Conservation (phyloP, 441 rosid genomes). For the Populus trichocarpa region DNA sequence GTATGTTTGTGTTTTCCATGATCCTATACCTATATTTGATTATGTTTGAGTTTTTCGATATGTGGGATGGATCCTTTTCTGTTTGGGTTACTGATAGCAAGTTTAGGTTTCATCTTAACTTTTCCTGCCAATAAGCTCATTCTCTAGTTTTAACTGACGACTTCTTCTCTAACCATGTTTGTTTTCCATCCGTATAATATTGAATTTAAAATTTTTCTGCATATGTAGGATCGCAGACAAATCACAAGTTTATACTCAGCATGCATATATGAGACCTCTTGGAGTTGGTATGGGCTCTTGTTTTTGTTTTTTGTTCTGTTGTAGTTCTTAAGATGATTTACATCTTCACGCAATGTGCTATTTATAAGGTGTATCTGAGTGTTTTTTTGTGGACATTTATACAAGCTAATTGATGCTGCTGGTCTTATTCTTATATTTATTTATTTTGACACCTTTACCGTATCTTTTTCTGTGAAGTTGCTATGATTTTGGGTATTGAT, state of each 20-base stretch:
- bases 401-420: neutral
- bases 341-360: neutral
- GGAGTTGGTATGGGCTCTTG: constrained; percentile 69
- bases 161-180: neutral
- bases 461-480: constrained; percentile 49
- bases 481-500: constrained; percentile 90
- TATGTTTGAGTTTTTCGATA: neutral
- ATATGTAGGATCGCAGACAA: constrained; percentile 87
- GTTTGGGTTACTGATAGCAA: neutral
- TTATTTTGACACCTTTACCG: neutral
- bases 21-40: neutral
- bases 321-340: neutral
- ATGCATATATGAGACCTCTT: constrained; percentile 99
- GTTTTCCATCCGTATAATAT: neutral
- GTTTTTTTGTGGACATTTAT: neutral
- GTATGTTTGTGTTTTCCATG: constrained; percentile 20
- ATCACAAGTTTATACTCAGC: constrained; percentile 96
- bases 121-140: neutral
- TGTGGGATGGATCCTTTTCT: neutral
- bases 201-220: neutral
- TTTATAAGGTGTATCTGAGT: neutral
- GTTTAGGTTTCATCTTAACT: neutral
- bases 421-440: neutral
- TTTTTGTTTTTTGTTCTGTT: neutral
- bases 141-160: neutral